Evolutionary conservation across 2,329 filamentous ascomycete genomes (phyloP), one percentile per base, ranked within the genome.

Genomic region (Talaromyces sp.): DNA sequence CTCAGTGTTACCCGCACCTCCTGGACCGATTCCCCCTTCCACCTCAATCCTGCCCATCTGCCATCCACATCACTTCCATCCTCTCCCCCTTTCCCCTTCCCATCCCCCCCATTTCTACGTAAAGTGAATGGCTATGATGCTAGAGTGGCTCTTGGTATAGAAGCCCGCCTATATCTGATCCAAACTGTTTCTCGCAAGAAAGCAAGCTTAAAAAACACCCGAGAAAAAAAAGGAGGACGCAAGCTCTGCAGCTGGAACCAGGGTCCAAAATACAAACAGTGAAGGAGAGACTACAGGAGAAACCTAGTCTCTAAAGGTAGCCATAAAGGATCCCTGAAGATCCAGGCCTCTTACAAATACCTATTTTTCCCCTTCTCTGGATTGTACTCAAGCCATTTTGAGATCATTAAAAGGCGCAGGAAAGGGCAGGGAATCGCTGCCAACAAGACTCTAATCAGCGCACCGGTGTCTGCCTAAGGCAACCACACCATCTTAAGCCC

Each of bases 61-160:
- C 47, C 51, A 46, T 47, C 39, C 56, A 32, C 60, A 61, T 55
- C 56, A 61, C 47, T 47, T 47, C 52, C 50, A 55, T 57, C 57
- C 37, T 52, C 50, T 39, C 41, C 53, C 49, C 52, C 47, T 39
- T 47, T 32, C 49, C 49, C 47, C 55, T 47, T 50, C 53, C 56
- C 45, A 44, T 37, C 52, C 47, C 54, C 46, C 50, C 61, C 53
- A 52, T 56, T 60, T 65, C 61, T 61, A 63, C 66, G 72, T 74
- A 74, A 75, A 72, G 66, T 67, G 66, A 70, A 70, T 68, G 62
- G 69, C 63, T 65, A 70, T 70, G 64, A 66, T 69, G 63, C 64
- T 66, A 62, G 58, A 65, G 64, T 64, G 69, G 65, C 61, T 69
- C 66, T 65, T 68, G 64, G 68, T 70, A 69, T 70, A 65, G 71